Percentiles rank a stretch among this genome's conserved stretches.
Evolutionary conservation across 805 yeast species (phyloP).

Genomic region (Scheffersomyces lignosus): DNA sequence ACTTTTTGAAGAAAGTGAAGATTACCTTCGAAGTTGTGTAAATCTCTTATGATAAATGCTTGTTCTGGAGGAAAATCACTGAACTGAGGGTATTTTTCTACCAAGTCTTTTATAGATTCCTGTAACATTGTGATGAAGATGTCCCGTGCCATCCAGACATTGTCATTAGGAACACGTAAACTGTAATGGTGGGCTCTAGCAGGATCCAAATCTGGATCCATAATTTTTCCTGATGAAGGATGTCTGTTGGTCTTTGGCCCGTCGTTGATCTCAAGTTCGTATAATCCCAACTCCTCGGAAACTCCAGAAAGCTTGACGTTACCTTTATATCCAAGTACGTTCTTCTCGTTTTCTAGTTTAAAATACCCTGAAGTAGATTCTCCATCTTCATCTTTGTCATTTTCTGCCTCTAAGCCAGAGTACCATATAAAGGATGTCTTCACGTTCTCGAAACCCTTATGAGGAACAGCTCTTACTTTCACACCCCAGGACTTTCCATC

Average conservation of each 20-base stretch:
- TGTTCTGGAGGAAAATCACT: conserved; percentile 46
- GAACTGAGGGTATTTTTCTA: conserved; percentile 23
- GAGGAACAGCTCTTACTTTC: conserved; percentile 66
- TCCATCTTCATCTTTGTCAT: conserved; percentile 6
- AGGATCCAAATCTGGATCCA: conserved; percentile 53
- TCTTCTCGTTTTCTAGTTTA: conserved; percentile 23
- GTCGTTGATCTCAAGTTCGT: conserved; percentile 59
- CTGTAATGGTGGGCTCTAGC: conserved; percentile 63
- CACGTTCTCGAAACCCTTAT: conserved; percentile 45
- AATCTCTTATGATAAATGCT: conserved; percentile 56
- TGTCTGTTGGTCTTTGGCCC: conserved; percentile 49
- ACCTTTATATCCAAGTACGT: conserved; percentile 33
- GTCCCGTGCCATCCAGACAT: conserved; percentile 78
- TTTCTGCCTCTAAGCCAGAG: conserved; percentile 68
- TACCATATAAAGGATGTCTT: conserved; percentile 74
- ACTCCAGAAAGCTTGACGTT: conserved; percentile 42
- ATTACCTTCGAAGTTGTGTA: conserved; percentile 66
- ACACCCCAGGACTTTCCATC: conserved; percentile 82
- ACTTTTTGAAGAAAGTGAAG: conserved; percentile 77
- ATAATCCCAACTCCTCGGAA: conserved; percentile 66
- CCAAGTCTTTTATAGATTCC: conserved; percentile 59
- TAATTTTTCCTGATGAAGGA: conserved; percentile 28
- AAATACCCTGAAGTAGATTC: conserved; percentile 20
- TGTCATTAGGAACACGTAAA: conserved; percentile 66
- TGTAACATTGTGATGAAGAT: conserved; percentile 67